A percentile compares a stretch with the other conserved stretches of the same genome.
Conservation (phyloP, 805 yeast species). For the Yarrowia osloensis region DNA sequence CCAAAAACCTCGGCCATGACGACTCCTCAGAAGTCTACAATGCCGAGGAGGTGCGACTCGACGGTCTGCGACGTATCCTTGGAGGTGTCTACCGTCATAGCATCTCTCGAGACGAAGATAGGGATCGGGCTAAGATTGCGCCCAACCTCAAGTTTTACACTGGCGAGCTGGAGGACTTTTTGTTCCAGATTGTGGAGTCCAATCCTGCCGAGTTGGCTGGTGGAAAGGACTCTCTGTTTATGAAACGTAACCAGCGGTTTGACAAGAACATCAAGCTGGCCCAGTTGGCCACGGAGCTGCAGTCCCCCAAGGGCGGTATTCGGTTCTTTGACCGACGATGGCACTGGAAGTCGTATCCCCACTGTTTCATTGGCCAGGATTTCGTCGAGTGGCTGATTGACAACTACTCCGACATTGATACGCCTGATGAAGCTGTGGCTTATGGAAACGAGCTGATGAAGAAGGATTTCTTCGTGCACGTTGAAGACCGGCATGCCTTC, state of each 20-base stretch:
- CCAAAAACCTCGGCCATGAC: constrained; percentile 39
- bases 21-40: constrained; percentile 61
- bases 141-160: constrained; percentile 80
- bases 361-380: constrained; percentile 83
- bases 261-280: constrained; percentile 53
- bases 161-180: constrained; percentile 71
- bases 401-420: constrained; percentile 73
- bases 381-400: constrained; percentile 83
- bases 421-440: constrained; percentile 77
- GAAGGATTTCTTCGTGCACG: constrained; percentile 73
- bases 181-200: constrained; percentile 54
- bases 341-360: constrained; percentile 80
- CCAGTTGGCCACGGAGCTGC: constrained; percentile 65
- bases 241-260: constrained; percentile 44
- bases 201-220: constrained; percentile 33
- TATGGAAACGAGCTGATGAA: constrained; percentile 81
- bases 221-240: constrained; percentile 45
- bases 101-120: constrained; percentile 51
- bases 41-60: constrained; percentile 88
- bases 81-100: constrained; percentile 63
- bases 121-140: constrained; percentile 39
- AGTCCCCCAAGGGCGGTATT: constrained; percentile 59
- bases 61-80: constrained; percentile 70
- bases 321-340: constrained; percentile 77
- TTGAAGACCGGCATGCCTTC: constrained; percentile 77